phyloP scores from a whole-genome alignment of 805 yeast genomes.

The Saccharomyces jurei region DNA sequence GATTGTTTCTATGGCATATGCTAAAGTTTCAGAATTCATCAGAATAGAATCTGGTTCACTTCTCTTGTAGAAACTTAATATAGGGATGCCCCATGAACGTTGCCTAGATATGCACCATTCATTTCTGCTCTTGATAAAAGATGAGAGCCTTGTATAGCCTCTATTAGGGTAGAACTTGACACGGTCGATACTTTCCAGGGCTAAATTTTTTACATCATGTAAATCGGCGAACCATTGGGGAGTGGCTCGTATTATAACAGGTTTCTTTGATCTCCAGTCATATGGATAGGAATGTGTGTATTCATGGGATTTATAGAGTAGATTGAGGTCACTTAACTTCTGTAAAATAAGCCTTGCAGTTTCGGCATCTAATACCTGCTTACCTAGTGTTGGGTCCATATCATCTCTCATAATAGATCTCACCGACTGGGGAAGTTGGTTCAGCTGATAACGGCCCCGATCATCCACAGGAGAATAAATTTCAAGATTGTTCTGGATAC shows the following conservation, averaged over 20 bases:
- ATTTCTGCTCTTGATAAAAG: slow-evolving; percentile 68
- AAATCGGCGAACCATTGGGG: slow-evolving; percentile 96
- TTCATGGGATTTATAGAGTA: slow-evolving; percentile 42
- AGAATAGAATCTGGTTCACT: slow-evolving; percentile 53
- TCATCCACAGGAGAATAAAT: slow-evolving; percentile 75
- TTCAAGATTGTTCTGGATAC: slow-evolving; percentile 46
- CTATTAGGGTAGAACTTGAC: slow-evolving; percentile 69
- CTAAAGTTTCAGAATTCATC: slow-evolving; percentile 47
- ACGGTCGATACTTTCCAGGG: slow-evolving; percentile 47
- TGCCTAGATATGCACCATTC: slow-evolving; percentile 99
- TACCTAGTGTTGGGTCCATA: slow-evolving; percentile 30
- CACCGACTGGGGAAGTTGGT: slow-evolving; percentile 31
- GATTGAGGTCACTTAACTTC: slow-evolving; percentile 32
- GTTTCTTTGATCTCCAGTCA: slow-evolving; percentile 95
- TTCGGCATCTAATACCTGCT: slow-evolving; percentile 47
- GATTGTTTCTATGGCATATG: slow-evolving; percentile 49
- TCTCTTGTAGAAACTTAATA: slow-evolving; percentile 69
- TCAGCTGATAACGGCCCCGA: slow-evolving; percentile 55
- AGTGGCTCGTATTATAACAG: slow-evolving; percentile 89
- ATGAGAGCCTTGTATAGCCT: slow-evolving; percentile 60
- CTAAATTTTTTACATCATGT: slow-evolving; percentile 55
- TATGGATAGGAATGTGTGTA: slow-evolving; percentile 85
- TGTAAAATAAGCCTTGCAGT: slow-evolving; percentile 45
- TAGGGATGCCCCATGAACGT: slow-evolving; percentile 96
- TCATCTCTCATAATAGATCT: slow-evolving; percentile 9